Evolutionary conservation across 2,329 filamentous ascomycete genomes (phyloP).

Genomic region (Myriangium duriaei): DNA sequence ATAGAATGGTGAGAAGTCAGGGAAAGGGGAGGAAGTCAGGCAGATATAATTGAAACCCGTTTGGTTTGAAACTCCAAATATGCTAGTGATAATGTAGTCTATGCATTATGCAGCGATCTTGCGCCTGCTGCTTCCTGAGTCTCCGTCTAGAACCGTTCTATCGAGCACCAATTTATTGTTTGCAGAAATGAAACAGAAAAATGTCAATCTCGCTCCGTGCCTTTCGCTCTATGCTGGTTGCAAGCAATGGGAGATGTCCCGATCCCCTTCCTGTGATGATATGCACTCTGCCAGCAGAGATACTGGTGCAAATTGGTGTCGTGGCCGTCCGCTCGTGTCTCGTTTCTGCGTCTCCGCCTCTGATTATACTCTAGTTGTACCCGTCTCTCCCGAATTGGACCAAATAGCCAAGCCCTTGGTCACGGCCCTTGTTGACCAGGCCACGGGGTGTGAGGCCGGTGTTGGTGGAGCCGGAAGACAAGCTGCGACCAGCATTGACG

Average conservation of each 20-base stretch:
- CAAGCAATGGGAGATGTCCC: not conserved
- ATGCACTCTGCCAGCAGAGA: not conserved
- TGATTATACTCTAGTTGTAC: conserved; percentile 18
- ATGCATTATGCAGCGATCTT: too few species aligned
- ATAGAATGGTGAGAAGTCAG: too few species aligned
- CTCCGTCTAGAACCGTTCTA: too few species aligned
- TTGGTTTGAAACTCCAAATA: too few species aligned
- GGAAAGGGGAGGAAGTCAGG: too few species aligned
- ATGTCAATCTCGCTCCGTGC: not conserved
- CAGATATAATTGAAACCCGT: too few species aligned
- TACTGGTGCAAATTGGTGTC: not conserved
- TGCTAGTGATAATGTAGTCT: too few species aligned
- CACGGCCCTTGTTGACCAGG: conserved; percentile 1
- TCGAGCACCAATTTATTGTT: too few species aligned
- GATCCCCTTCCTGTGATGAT: not conserved
- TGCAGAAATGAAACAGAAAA: too few species aligned
- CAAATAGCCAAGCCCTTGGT: not conserved
- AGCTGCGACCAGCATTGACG: conserved; percentile 5
- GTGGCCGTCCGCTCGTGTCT: too few species aligned
- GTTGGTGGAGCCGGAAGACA: conserved; percentile 6
- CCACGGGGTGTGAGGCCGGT: conserved; percentile 1
- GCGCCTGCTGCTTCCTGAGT: too few species aligned
- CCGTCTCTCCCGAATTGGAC: conserved; percentile 11
- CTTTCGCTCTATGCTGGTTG: not conserved
- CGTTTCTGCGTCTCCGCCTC: too few species aligned